phyloP scores from a whole-genome alignment of 257 asterid species.

The Osmanthus fragrans region DNA sequence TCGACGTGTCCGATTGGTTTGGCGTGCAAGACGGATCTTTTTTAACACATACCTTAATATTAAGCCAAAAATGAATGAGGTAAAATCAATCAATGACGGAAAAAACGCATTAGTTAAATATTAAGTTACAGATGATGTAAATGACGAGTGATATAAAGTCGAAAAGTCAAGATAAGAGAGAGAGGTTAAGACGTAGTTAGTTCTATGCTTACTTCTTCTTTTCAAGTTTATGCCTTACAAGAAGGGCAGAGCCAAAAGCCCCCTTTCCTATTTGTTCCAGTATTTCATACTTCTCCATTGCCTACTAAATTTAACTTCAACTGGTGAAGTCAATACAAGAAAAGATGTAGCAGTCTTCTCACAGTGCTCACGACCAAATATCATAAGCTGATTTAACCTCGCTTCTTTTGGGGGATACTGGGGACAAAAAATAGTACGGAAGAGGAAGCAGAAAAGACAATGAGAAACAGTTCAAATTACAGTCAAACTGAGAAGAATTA shows the following conservation, averaged over 20 bases:
- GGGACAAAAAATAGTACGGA: background rate
- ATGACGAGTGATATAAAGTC: background rate
- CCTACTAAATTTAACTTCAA: slow-evolving; percentile 18
- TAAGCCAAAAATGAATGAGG: slow-evolving; percentile 18
- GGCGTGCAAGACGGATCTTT: slow-evolving; percentile 95
- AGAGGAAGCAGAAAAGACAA: slow-evolving; percentile 2
- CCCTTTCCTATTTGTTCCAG: slow-evolving; percentile 95
- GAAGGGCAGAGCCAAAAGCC: slow-evolving; percentile 90
- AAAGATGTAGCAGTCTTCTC: slow-evolving; percentile 27
- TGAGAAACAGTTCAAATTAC: slow-evolving; percentile 6
- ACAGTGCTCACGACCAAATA: slow-evolving; percentile 12
- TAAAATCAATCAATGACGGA: slow-evolving; percentile 19
- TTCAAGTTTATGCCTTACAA: slow-evolving; percentile 81
- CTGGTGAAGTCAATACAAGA: slow-evolving; percentile 11
- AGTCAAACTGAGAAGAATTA: slow-evolving; percentile 1
- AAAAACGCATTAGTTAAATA: slow-evolving; percentile 2
- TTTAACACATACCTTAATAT: slow-evolving; percentile 75
- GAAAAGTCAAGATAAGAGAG: background rate
- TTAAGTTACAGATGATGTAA: background rate
- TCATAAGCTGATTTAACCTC: background rate
- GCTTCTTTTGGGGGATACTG: background rate
- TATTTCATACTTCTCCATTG: slow-evolving; percentile 81
- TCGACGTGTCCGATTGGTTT: slow-evolving; percentile 90
- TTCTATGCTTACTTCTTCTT: slow-evolving; percentile 68
- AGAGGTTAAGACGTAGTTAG: background rate